Conservation (phyloP, 768 basidiomycete genomes). For the Leccinum barrowsii region DNA sequence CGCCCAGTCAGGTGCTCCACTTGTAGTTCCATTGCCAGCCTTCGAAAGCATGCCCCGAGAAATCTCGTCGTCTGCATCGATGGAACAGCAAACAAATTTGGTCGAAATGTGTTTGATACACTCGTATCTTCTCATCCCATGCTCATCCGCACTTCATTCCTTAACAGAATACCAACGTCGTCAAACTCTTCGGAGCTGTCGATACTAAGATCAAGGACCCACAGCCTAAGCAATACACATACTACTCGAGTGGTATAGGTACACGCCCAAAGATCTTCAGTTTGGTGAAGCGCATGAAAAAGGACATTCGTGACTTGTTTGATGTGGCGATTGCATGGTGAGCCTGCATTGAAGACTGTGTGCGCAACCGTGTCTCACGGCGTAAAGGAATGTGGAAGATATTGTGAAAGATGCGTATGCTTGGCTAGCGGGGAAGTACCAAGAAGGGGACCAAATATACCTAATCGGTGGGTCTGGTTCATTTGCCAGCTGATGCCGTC, state of each 20-base stretch:
- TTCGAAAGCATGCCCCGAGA: conserved; percentile 2
- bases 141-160: not conserved
- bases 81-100: conserved; percentile 20
- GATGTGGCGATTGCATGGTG: conserved; percentile 38
- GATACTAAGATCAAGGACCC: conserved; percentile 14
- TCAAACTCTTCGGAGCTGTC: conserved; percentile 30
- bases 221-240: conserved; percentile 26
- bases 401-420: conserved; percentile 30
- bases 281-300: conserved; percentile 15
- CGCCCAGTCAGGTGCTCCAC: conserved; percentile 8
- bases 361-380: no score
- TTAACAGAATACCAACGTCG: conserved; percentile 34
- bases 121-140: not conserved
- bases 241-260: conserved; percentile 37
- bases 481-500: not conserved
- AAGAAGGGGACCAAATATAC: not conserved
- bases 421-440: conserved; percentile 20
- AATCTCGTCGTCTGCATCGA: conserved; percentile 20
- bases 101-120: conserved; percentile 8
- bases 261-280: conserved; percentile 29
- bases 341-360: not conserved
- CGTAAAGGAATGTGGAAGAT: conserved; percentile 31
- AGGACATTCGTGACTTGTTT: conserved; percentile 18
- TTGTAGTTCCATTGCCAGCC: conserved; percentile 1
- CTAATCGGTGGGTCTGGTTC: not conserved